A percentile compares a stretch with the other conserved stretches of the same genome.
These are phyloP conservation scores for Euphorbia celastroides DNA, from an alignment of 441 rosid species.

Conservation along the genomic window DNA sequence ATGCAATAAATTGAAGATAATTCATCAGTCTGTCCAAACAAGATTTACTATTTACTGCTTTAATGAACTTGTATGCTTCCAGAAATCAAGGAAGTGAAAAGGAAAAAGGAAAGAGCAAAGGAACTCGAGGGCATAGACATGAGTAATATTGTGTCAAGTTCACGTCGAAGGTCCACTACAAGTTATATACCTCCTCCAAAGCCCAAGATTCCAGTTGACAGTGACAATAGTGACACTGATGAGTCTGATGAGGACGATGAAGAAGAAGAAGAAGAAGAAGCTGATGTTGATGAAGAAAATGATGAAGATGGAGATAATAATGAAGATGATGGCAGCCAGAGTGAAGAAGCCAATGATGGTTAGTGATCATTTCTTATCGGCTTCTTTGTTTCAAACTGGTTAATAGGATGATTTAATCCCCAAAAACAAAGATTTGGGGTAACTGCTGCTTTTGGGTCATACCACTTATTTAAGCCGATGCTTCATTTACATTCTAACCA, in stretches of 20 bases:
- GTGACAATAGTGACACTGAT: conserved; percentile 33
- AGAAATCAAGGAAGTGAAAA: conserved; percentile 85
- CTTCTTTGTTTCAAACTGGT: conserved; percentile 10
- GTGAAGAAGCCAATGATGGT: conserved; percentile 47
- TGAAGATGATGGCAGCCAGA: conserved; percentile 34
- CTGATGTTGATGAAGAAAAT: conserved; percentile 30
- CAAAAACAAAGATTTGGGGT: neutral
- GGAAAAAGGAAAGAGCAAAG: conserved; percentile 63
- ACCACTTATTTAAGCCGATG: neutral
- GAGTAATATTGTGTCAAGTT: conserved; percentile 76
- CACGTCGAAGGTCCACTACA: conserved; percentile 70
- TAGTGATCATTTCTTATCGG: conserved; percentile 14
- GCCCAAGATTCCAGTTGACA: conserved; percentile 53
- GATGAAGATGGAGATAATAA: conserved; percentile 25
- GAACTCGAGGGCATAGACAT: conserved; percentile 91
- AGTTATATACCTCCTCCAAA: conserved; percentile 62
- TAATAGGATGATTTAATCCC: neutral
- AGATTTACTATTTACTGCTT: conserved; percentile 4
- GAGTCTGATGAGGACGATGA: conserved; percentile 25
- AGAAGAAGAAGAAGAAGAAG: conserved; percentile 30
- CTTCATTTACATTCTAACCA: neutral
- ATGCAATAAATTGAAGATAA: neutral
- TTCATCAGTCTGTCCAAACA: neutral
- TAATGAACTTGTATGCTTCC: conserved; percentile 16
- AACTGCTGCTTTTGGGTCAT: neutral